Evolutionary conservation across 2,329 filamentous ascomycete genomes (phyloP).

Genomic region (Fusarium acutatum): DNA sequence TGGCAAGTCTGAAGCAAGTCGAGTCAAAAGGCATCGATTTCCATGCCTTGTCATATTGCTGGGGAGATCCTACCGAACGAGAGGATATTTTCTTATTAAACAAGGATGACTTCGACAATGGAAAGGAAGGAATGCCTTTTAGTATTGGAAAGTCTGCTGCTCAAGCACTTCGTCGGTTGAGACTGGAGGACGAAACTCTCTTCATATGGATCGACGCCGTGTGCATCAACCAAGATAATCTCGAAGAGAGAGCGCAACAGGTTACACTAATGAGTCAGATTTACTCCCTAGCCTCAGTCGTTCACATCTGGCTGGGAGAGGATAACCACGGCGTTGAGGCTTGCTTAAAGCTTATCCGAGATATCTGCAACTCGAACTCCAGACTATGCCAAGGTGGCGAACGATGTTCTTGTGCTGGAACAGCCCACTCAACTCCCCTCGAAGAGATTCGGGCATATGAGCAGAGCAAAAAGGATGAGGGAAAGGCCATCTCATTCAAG

Average conservation of each 20-base stretch:
- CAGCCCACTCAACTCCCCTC: neutral
- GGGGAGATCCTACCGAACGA: conserved; percentile 12
- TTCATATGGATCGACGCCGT: conserved; percentile 35
- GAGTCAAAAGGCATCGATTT: neutral
- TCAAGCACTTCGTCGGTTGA: conserved; percentile 2
- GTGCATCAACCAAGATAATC: conserved; percentile 34
- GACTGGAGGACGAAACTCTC: neutral
- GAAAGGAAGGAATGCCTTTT: neutral
- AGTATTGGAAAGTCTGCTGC: conserved; percentile 17
- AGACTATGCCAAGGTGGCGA: neutral
- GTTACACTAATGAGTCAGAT: conserved; percentile 29
- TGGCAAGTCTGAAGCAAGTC: neutral
- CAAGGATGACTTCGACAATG: fast-evolving
- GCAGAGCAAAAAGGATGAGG: neutral
- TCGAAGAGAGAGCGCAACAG: conserved; percentile 27
- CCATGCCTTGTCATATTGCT: conserved; percentile 26
- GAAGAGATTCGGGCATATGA: neutral
- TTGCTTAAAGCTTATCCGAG: conserved; percentile 9
- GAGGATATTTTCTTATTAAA: neutral
- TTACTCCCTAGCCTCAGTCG: neutral
- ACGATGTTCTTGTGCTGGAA: neutral
- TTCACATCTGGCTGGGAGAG: conserved; percentile 29
- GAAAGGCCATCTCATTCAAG: neutral
- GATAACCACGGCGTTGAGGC: neutral
- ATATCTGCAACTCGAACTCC: conserved; percentile 23